phyloP scores from a whole-genome alignment of 768 basidiomycete species.

The Russula sp. region DNA sequence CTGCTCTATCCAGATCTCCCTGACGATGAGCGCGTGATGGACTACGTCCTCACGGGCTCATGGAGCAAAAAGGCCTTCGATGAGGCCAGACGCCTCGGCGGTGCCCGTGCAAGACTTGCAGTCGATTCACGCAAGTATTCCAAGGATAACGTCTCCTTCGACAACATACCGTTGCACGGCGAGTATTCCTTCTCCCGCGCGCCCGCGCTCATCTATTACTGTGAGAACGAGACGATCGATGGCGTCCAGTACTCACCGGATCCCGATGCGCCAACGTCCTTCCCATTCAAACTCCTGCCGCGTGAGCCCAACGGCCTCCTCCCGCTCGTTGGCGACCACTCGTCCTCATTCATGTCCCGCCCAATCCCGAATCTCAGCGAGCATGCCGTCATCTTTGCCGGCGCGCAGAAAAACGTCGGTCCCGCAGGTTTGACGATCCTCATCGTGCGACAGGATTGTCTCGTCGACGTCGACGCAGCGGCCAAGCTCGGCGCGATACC shows the following conservation, averaged over 20 bases:
- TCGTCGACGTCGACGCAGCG: conserved; percentile 85
- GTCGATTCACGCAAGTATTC: conserved; percentile 65
- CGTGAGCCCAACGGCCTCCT: conserved; percentile 54
- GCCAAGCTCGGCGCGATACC: conserved; percentile 66
- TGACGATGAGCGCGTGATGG: conserved; percentile 59
- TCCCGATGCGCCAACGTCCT: conserved; percentile 53
- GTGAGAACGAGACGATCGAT: conserved; percentile 98
- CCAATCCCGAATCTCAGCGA: conserved; percentile 84
- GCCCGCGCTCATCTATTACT: conserved; percentile 93
- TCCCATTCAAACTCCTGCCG: conserved; percentile 67
- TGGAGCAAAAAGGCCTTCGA: conserved; percentile 87
- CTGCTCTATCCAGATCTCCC: conserved; percentile 61
- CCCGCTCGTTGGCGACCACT: conserved; percentile 93
- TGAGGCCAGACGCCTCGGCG: conserved; percentile 72
- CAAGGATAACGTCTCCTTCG: conserved; percentile 65
- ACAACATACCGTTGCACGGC: conserved; percentile 71
- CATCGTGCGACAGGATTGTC: conserved; percentile 92
- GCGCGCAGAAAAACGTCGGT: conserved; percentile 97
- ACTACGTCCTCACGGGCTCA: conserved; percentile 90
- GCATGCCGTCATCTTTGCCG: conserved; percentile 94
- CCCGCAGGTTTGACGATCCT: conserved; percentile 91
- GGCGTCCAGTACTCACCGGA: conserved; percentile 83
- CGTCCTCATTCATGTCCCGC: conserved; percentile 94
- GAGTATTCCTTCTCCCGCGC: conserved; percentile 74
- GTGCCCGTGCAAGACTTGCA: conserved; percentile 61